Percentiles rank a stretch among this genome's conserved stretches.
Conservation (phyloP, 2,329 filamentous ascomycete species). For the Aureobasidium lini region DNA sequence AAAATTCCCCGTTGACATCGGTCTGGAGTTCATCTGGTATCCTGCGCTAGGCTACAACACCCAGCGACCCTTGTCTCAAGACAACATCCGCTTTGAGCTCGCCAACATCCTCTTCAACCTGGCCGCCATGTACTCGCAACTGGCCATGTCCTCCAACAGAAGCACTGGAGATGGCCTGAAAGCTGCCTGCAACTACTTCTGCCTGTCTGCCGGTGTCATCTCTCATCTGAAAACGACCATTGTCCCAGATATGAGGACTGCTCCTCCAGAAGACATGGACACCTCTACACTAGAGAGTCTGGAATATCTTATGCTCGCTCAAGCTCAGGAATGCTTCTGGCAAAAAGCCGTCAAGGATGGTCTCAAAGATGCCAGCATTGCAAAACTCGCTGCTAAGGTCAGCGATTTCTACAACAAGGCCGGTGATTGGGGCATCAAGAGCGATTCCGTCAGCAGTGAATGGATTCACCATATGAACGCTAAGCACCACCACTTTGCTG, state of each 20-base stretch:
- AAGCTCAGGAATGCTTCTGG: slow-evolving; percentile 98
- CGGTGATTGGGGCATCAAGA: slow-evolving; percentile 79
- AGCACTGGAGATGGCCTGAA: slow-evolving; percentile 77
- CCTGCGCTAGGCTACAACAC: slow-evolving; percentile 86
- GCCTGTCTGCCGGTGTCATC: slow-evolving; percentile 76
- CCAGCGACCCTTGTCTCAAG: slow-evolving; percentile 59
- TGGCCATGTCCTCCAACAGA: slow-evolving; percentile 73
- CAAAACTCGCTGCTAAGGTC: slow-evolving; percentile 82
- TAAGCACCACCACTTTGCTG: slow-evolving; percentile 95
- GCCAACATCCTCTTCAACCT: slow-evolving; percentile 92
- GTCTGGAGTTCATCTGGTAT: slow-evolving; percentile 95
- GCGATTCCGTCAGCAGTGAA: slow-evolving; percentile 79
- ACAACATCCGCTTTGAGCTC: slow-evolving; percentile 71
- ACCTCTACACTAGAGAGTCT: slow-evolving; percentile 75
- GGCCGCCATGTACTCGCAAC: slow-evolving; percentile 84
- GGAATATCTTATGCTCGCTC: slow-evolving; percentile 75
- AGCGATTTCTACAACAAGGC: slow-evolving; percentile 84
- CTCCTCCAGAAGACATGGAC: slow-evolving; percentile 92
- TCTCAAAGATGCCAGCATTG: slow-evolving; percentile 85
- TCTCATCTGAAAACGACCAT: slow-evolving; percentile 67
- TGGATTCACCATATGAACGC: slow-evolving; percentile 98
- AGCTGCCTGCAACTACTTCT: slow-evolving; percentile 82
- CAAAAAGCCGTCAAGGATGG: slow-evolving; percentile 91
- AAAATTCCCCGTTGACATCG: slow-evolving; percentile 95
- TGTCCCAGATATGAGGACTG: slow-evolving; percentile 70